Evolutionary conservation across 169 alveolate species (phyloP), one percentile per base, ranked within the genome.

Genomic region (Miamiensis avidus): DNA sequence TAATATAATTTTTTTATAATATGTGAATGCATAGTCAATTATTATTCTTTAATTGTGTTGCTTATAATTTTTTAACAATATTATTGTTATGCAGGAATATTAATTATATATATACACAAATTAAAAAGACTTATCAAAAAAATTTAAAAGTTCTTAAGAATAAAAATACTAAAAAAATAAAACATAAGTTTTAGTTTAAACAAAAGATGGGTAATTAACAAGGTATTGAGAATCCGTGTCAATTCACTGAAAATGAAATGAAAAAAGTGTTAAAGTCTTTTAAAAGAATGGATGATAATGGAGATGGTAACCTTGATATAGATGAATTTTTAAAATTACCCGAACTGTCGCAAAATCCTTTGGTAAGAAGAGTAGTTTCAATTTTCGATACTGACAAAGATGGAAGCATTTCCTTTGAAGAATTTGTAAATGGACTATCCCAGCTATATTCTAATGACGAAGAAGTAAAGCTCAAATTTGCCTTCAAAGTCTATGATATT

Each of bases 391-490:
- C 98, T 49, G 97, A 98, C 90, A 94, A 96, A 81, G 99, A 98
- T 87, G 99, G 99, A 34, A 97, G 94, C 78, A 98, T 98, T 31
- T 97, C 99, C 78, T 99, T 99, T 94, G 95, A 96, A 31, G 99
- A 98, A 93, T 98, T 99, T 88, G 97, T 98, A 69, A 97, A 95
- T 83, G 99, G 99, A 31, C 93, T 98, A 65, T 95, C 97, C 85
- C 91, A 92, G 31, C 91, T 92, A 78, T 93, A 95, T 31, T 97
- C 98, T 25, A 96, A 99, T 27, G 97, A 97, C 75, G 97, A 97
- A 74, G 97, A 96, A 74, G 99, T 98, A 89, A 98, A 98, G 92
- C 93, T 97, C 78, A 93, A 97, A 75, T 98, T 99, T 89, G 99
- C 99, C 75, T 99, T 99, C 92, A 97, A 97, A 89, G 97, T 99